Base-by-base conservation (phyloP, 2,329 filamentous ascomycete genomes). In the Lecanicillium sp. region DNA sequence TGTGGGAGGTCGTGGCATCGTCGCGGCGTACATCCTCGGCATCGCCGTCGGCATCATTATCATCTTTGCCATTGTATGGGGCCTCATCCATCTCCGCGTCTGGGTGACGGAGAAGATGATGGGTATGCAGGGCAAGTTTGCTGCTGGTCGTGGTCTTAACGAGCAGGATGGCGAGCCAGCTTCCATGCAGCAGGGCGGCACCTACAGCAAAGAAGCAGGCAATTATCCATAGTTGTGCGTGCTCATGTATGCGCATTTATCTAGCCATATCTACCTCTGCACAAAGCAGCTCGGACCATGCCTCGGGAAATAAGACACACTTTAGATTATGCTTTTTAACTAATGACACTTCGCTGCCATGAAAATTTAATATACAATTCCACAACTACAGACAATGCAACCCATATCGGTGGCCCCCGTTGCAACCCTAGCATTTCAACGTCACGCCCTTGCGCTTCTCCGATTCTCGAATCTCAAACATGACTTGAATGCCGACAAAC, bases 401-500 rank as follows among this genome's bases (percentile, higher is more conserved):
- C 5, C 5, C 12, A 7, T 6, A 6, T n/a, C 10, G 11, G 19
- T 21, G 3, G 20, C 15, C 6, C 20, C n/a, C 14, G 17, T 32
- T 17, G 21, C n/a, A 26, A 15, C 2, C 6, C 41, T 66, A 95
- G 64, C 89, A 97, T 69, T 88, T 95, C 66, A 96, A 64, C 56
- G 80, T 77, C 50, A 96, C 84, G 1, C 93, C 93, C 56, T 79
- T 81, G 58, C 91, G 78, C 67, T 83, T 80, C 72, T 98, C 93
- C 35, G 77, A 75, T 70, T 96, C 88, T 44, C 93, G 76, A 56
- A 94, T 78, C 72, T 98, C 93, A 71, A 97, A 96, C 93, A 98
- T 98, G 60, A 96, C 72, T 69, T 97, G 91, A 35, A 86, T 79
- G 21, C 86, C 90, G 1, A 90, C 81, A 62, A 95, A 98, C 8